Evolutionary conservation across 2,329 filamentous ascomycete species (phyloP).

Genomic region (Colletotrichum cordylinicola): DNA sequence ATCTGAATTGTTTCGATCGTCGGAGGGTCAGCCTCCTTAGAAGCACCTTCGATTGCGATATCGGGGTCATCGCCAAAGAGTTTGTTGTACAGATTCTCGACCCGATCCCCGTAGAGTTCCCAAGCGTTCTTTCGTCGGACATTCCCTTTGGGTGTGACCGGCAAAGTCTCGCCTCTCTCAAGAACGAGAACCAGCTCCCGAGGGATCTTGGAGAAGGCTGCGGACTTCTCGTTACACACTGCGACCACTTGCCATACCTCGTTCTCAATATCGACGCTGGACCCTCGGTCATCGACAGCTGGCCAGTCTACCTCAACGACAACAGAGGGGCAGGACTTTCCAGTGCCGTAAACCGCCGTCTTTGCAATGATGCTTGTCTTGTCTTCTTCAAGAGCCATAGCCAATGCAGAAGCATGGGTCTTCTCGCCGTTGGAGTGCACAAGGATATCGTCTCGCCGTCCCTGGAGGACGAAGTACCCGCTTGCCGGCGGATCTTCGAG

Average conservation of each 20-base stretch:
- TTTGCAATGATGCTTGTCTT: neutral
- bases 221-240: neutral
- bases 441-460: conserved; percentile 2
- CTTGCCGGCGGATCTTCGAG: neutral
- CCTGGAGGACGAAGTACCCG: conserved; percentile 5
- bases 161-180: neutral
- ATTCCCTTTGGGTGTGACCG: conserved; percentile 10
- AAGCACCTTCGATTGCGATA: no score
- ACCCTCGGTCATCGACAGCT: neutral
- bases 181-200: neutral
- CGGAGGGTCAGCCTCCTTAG: neutral
- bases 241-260: conserved; percentile 3
- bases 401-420: neutral
- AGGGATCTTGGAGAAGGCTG: neutral
- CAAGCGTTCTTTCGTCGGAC: conserved; percentile 1
- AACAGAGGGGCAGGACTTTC: neutral
- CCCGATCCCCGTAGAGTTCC: neutral
- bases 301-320: conserved; percentile 1
- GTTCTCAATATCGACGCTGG: neutral
- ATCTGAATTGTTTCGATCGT: neutral
- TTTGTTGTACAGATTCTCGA: neutral
- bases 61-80: neutral
- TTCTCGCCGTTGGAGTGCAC: conserved; percentile 7
- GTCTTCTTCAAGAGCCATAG: neutral
- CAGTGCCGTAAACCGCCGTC: neutral